phyloP scores from a whole-genome alignment of 202 grass and related monocot species.

The Sporobolus alterniflorus region DNA sequence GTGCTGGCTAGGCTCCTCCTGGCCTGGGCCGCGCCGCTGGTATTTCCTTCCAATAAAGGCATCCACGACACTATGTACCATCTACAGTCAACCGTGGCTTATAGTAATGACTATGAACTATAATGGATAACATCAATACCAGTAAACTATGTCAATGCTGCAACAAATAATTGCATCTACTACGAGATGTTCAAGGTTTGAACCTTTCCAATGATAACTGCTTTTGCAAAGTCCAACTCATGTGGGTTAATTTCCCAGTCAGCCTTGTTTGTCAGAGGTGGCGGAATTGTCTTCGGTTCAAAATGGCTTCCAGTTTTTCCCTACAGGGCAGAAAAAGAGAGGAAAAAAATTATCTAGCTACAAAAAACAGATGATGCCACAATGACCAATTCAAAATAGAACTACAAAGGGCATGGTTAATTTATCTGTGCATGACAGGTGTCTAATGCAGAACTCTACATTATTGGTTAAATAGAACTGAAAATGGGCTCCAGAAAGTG shows the following conservation, averaged over 20 bases:
- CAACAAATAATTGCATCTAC: constrained; percentile 21
- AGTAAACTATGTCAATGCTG: constrained; percentile 1
- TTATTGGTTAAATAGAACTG: neutral
- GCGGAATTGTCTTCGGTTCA: constrained; percentile 93
- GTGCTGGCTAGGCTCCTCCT: too few species aligned
- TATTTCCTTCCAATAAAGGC: too few species aligned
- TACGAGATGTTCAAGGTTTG: constrained; percentile 8
- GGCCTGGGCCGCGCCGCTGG: too few species aligned
- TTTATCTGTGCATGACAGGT: constrained; percentile 19
- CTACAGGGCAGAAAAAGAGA: constrained; percentile 54
- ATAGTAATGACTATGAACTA: neutral
- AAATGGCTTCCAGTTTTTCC: constrained; percentile 99
- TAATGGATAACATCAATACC: constrained; percentile 4
- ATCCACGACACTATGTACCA: too few species aligned
- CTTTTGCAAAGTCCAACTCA: constrained; percentile 90
- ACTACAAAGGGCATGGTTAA: constrained; percentile 21
- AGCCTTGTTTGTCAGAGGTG: constrained; percentile 96
- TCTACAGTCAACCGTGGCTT: neutral
- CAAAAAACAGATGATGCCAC: constrained; percentile 15
- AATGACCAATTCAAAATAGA: neutral
- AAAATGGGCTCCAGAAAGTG: constrained; percentile 1
- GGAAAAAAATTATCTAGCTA: constrained; percentile 23
- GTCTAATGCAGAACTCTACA: neutral
- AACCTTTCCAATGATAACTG: constrained; percentile 90
- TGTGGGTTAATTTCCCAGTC: constrained; percentile 98